Base-by-base conservation (phyloP, 179 eudicot genomes). In the Silene vulgaris region DNA sequence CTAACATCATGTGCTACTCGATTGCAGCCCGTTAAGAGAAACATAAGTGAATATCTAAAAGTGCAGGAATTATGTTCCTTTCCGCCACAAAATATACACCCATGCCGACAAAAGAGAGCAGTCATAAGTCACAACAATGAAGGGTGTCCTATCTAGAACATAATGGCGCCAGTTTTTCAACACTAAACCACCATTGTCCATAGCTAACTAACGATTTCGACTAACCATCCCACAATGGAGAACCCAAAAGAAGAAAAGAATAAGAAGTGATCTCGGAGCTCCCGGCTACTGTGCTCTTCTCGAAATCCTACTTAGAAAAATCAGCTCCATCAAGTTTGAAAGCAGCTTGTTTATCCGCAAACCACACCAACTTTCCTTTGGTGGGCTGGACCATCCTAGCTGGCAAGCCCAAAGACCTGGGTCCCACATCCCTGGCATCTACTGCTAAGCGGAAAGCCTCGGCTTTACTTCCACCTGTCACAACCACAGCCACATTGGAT, bases 321-420 rank as follows among this genome's bases (percentile, higher is more conserved):
- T 37, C 64, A 17, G 56, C 65, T 19, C 61, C 79, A 6, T 85
- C 85, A 37, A 94, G 89, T 73, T 89, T 88, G 3, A 88, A 85
- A 12, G 96, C 97, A 65, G 97, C 97, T n/a, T 79, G 74, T 62
- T 77, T 76, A 81, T 94, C 98, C 74, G 89, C 62, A 84, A 94
- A 91, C 98, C 98, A 94, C 12, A 89, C 92, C 87, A 94, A 71
- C 83, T 88, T 88, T 79, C 96, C 97, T 0, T 81, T 61, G 57
- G 76, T 74, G 16, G 98, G 97, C 78, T 78, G 59, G 32, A 94
- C 85, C 96, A 92, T 82, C 84, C 87, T 87, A 0, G 87, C 94
- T 6, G 98, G 98, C 82, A 88, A 65, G 2, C 71, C 69, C 5
- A 62, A 71, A 19, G 78, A 62, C 69, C 82, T 84, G 14, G 86